These are phyloP conservation scores for Lindgomyces ingoldianus DNA, from an alignment of 495 filamentous ascomycete genomes.

Conservation along the genomic window DNA sequence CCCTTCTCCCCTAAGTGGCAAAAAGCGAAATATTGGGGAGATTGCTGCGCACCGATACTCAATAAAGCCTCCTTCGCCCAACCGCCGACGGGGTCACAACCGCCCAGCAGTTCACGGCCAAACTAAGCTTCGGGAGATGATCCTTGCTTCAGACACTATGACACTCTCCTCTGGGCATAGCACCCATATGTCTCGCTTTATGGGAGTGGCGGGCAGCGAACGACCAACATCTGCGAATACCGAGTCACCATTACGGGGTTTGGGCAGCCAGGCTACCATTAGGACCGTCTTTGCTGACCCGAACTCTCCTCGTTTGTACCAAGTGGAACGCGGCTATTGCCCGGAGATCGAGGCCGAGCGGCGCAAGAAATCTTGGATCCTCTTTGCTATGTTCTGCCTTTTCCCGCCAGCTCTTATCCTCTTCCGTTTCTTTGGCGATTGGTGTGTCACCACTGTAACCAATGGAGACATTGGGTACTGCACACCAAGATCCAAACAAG, in stretches of 20 bases:
- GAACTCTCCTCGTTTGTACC: constrained; percentile 27
- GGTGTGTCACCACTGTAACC: constrained; percentile 1
- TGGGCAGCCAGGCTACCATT: background rate
- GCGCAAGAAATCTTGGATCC: constrained; percentile 14
- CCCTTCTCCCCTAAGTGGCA: background rate
- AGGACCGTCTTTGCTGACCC: constrained; percentile 8
- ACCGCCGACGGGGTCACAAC: background rate
- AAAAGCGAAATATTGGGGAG: background rate
- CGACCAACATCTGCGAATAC: constrained; percentile 20
- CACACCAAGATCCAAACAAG: constrained; percentile 8
- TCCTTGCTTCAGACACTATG: constrained; percentile 16
- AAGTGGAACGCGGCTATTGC: constrained; percentile 10
- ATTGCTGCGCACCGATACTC: background rate
- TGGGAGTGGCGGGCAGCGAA: background rate
- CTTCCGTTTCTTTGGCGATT: constrained; percentile 20
- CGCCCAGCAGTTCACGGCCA: constrained; percentile 31
- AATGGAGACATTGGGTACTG: constrained; percentile 14
- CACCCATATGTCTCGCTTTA: constrained; percentile 14
- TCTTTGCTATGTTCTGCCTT: constrained; percentile 24
- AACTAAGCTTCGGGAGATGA: constrained; percentile 33
- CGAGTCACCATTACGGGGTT: constrained; percentile 4
- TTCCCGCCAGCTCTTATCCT: constrained; percentile 30
- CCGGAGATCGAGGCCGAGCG: constrained; percentile 9
- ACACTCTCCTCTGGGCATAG: constrained; percentile 9
- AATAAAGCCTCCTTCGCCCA: background rate